Percentiles rank a stretch among this genome's conserved stretches.
Conservation (phyloP, 2,329 filamentous ascomycete genomes). For the Beauveria brongniartii region DNA sequence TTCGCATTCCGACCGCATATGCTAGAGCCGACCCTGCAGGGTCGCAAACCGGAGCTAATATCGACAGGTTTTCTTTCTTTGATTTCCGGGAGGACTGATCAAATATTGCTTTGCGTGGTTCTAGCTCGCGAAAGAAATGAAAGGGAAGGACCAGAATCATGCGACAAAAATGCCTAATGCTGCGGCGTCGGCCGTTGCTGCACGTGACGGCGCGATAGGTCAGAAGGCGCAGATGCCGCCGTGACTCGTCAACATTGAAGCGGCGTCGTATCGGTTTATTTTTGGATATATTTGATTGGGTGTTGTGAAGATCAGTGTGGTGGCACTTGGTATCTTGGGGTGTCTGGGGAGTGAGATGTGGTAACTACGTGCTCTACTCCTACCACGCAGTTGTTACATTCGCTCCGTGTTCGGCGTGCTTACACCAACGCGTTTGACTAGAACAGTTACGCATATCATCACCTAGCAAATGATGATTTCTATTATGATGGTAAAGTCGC, state of each 20-base stretch:
- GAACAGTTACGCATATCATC: no score
- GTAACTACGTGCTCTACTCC: neutral
- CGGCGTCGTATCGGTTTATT: neutral
- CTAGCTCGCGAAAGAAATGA: neutral
- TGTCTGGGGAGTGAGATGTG: neutral
- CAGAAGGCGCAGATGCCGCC: neutral
- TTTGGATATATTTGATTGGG: neutral
- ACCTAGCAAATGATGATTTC: no score
- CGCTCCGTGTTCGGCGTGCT: no score
- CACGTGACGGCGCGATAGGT: constrained; percentile 11
- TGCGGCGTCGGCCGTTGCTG: neutral
- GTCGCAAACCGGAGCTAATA: constrained; percentile 2
- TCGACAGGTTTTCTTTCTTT: neutral
- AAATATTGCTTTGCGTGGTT: neutral
- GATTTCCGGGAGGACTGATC: no score
- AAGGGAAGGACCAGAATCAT: neutral
- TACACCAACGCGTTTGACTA: no score
- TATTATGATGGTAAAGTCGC: no score
- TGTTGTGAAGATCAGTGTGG: neutral
- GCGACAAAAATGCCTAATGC: constrained; percentile 1
- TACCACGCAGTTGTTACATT: no score
- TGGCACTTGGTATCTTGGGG: no score
- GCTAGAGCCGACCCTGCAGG: constrained; percentile 10
- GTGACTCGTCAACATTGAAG: neutral
- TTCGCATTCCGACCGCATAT: constrained; percentile 12